Conservation (phyloP, 306 rosid genomes). For the Betula pendula region DNA sequence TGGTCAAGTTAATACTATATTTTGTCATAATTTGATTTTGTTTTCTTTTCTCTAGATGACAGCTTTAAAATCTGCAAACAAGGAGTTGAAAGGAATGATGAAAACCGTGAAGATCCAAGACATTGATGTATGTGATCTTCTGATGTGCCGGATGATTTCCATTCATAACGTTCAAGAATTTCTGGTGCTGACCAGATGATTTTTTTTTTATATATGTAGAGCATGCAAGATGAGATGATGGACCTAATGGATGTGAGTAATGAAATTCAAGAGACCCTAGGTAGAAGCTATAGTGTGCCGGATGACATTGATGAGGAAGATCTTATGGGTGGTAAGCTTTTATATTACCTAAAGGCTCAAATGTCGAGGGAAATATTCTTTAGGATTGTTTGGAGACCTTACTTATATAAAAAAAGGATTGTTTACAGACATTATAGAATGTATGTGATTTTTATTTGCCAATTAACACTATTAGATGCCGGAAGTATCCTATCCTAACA, state of each 20-base stretch:
- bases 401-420: too few species aligned
- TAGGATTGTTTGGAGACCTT: neutral
- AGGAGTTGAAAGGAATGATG: slow-evolving; percentile 98
- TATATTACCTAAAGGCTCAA: slow-evolving; percentile 15
- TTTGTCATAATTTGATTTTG: slow-evolving; percentile 16
- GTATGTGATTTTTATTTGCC: neutral
- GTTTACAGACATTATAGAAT: neutral
- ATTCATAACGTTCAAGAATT: slow-evolving; percentile 11
- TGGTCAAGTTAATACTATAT: slow-evolving; percentile 1
- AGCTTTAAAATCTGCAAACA: slow-evolving; percentile 93
- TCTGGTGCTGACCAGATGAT: slow-evolving; percentile 23
- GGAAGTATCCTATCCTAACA: neutral
- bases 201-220: slow-evolving; percentile 41
- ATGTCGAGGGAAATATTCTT: neutral
- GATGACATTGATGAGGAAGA: slow-evolving; percentile 98
- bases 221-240: slow-evolving; percentile 97
- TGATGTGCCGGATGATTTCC: slow-evolving; percentile 25
- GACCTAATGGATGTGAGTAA: slow-evolving; percentile 97
- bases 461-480: neutral
- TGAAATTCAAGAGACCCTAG: slow-evolving; percentile 91
- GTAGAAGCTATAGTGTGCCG: slow-evolving; percentile 96
- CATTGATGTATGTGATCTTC: slow-evolving; percentile 67
- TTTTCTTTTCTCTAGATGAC: slow-evolving; percentile 62
- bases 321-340: slow-evolving; percentile 89
- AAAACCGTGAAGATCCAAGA: slow-evolving; percentile 97